Base-by-base conservation (phyloP, 495 filamentous ascomycete genomes). In the Pyronema domesticum region DNA sequence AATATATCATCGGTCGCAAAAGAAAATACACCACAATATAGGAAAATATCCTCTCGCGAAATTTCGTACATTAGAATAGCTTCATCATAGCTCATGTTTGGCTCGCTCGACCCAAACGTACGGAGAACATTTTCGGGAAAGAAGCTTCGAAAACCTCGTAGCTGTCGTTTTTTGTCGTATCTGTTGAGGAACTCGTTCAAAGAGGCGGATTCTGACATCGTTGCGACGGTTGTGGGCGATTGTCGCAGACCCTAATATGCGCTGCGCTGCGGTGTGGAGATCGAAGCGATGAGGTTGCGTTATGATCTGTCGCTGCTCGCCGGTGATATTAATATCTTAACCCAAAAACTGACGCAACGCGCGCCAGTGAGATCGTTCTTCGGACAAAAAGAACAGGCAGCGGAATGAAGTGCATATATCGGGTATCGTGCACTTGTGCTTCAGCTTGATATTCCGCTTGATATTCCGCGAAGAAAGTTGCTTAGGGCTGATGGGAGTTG, bases 101-200 rank as follows among this genome's bases (percentile, higher is more conserved):
- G 62, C 33, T 58, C 58, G 39, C 55, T 51, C 30, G 53, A 62
- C 45, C 60, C 57, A 55, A 65, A 65, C 1, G 56, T 65, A 15
- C 57, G 53, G 11, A 65, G 56, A 18, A 65, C 59, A 57, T 63
- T 57, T 36, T 55, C 50, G 10, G 63, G 63, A 14, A 65, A 39
- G 40, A 62, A 65, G 39, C 62, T 64, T 47, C 63, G 54, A 46
- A 57, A 65, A 11, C 59, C 58, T 43, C 64, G 62, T 14, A 65
- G 54, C 17, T 61, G 56, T n/a, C 55, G 52, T n/a, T 58, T 53
- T 33, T 59, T 62, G 50, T 65, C 62, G n/a, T 59, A 46, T 42
- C 65, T 60, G 9, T 58, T 55, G 30, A 65, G 62, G 17, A 65
- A 65, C 51, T 65, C 55, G 37, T 58, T 54, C 46, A 62, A 61